These are phyloP conservation scores for Cercospora beticola DNA, from an alignment of 2,329 filamentous ascomycete genomes.

Conservation along the genomic window DNA sequence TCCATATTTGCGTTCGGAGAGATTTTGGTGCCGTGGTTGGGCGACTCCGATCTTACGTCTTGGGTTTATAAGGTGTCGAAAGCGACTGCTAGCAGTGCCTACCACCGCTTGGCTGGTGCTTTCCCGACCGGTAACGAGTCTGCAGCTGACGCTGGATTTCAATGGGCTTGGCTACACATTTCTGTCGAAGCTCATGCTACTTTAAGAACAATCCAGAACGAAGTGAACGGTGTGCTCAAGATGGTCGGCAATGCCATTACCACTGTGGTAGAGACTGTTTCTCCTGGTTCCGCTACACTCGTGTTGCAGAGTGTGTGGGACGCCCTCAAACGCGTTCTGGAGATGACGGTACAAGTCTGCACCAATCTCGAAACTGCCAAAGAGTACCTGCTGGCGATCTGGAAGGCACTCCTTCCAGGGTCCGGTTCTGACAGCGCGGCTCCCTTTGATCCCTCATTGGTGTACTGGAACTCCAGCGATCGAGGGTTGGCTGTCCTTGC, in stretches of 20 bases:
- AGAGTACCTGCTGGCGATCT: slow-evolving; percentile 22
- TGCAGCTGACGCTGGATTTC: slow-evolving; percentile 25
- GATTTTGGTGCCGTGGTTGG: slow-evolving; percentile 14
- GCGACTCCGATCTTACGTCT: slow-evolving; percentile 13
- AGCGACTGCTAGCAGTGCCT: slow-evolving; percentile 28
- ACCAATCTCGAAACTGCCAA: slow-evolving; percentile 19
- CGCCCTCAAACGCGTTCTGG: slow-evolving; percentile 13
- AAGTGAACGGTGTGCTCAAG: slow-evolving; percentile 28
- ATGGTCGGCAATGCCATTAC: slow-evolving; percentile 28
- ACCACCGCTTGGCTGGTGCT: slow-evolving; percentile 24
- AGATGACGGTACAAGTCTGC: slow-evolving; percentile 18
- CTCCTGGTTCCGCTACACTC: slow-evolving; percentile 26
- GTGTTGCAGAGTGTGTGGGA: slow-evolving; percentile 18
- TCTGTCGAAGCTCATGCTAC: slow-evolving; percentile 34
- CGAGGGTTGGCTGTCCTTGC: slow-evolving; percentile 71
- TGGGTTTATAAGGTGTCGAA: slow-evolving; percentile 24
- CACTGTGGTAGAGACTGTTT: slow-evolving; percentile 29
- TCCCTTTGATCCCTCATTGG: slow-evolving; percentile 41
- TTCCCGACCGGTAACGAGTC: slow-evolving; percentile 22
- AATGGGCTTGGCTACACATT: slow-evolving; percentile 30
- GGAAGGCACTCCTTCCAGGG: slow-evolving; percentile 29
- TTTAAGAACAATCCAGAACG: slow-evolving; percentile 28
- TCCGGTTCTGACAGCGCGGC: slow-evolving; percentile 8
- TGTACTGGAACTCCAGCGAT: slow-evolving; percentile 53
- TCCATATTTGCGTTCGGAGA: slow-evolving; percentile 15